These are phyloP conservation scores for Phytophthora hibernalis DNA, from an alignment of 352 stramenopile species.

Conservation along the genomic window DNA sequence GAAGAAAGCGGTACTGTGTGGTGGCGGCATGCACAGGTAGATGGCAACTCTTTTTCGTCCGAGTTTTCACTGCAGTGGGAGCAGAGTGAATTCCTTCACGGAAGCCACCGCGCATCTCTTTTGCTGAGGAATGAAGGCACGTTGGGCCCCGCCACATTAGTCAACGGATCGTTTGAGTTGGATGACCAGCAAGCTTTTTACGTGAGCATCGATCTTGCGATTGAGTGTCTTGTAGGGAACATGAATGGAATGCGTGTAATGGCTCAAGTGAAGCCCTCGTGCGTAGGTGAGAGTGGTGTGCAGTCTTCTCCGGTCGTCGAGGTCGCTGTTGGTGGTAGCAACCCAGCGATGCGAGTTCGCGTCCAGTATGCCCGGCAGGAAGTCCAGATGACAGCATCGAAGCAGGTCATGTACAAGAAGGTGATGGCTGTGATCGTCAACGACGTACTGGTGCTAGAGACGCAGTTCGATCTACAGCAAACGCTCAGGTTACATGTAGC, in stretches of 20 bases:
- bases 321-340: slow-evolving; percentile 21
- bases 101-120: slow-evolving; percentile 36
- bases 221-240: slow-evolving; percentile 34
- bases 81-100: slow-evolving; percentile 22
- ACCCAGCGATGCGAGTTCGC: slow-evolving; percentile 39
- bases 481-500: slow-evolving; percentile 44
- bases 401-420: slow-evolving; percentile 63
- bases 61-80: slow-evolving; percentile 51
- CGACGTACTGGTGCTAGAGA: slow-evolving; percentile 53
- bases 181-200: slow-evolving; percentile 34
- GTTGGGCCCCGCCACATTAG: slow-evolving; percentile 33
- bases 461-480: slow-evolving; percentile 57
- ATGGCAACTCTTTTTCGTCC: slow-evolving; percentile 46
- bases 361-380: slow-evolving; percentile 61
- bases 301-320: slow-evolving; percentile 39
- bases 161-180: slow-evolving; percentile 50
- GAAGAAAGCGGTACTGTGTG: slow-evolving; percentile 47
- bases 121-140: slow-evolving; percentile 48
- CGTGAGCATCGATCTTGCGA: slow-evolving; percentile 36
- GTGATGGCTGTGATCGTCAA: slow-evolving; percentile 54
- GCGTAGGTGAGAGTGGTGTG: slow-evolving; percentile 38
- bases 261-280: slow-evolving; percentile 43
- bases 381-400: slow-evolving; percentile 32
- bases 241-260: slow-evolving; percentile 41
- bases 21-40: slow-evolving; percentile 59